phyloP scores from a whole-genome alignment of 345 rosid species.

The Sonneratia alba region DNA sequence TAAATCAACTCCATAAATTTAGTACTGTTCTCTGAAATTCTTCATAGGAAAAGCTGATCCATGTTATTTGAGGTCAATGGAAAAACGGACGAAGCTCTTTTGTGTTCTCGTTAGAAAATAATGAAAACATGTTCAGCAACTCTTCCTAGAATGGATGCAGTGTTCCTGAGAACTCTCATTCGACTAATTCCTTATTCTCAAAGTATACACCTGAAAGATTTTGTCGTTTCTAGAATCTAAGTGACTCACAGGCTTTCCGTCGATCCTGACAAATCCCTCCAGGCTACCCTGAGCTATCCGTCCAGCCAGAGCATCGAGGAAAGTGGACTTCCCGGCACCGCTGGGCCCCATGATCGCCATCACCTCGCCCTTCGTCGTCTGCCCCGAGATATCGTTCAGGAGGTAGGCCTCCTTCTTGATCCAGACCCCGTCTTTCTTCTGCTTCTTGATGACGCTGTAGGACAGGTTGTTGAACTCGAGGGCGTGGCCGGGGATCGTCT shows the following conservation, averaged over 20 bases:
- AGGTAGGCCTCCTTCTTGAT: slow-evolving; percentile 48
- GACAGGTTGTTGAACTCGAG: slow-evolving; percentile 49
- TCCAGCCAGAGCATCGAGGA: slow-evolving; percentile 83
- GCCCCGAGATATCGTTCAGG: slow-evolving; percentile 65
- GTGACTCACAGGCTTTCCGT: slow-evolving; percentile 47
- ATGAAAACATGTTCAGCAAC: not conserved
- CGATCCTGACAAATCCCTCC: slow-evolving; percentile 62
- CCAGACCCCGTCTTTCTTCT: slow-evolving; percentile 44
- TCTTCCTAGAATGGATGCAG: too few species aligned
- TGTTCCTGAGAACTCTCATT: too few species aligned
- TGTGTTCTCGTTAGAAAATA: too few species aligned
- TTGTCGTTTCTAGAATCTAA: too few species aligned
- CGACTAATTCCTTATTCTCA: not conserved
- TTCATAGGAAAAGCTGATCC: too few species aligned
- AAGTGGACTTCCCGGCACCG: slow-evolving; percentile 85
- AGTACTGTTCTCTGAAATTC: not conserved
- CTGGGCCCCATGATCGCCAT: slow-evolving; percentile 83
- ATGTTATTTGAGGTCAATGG: too few species aligned
- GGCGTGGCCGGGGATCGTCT: slow-evolving; percentile 38
- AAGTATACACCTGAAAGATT: too few species aligned
- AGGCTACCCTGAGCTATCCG: slow-evolving; percentile 63
- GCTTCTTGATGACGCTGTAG: slow-evolving; percentile 48
- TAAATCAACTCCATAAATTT: not conserved
- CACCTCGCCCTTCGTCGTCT: slow-evolving; percentile 59
- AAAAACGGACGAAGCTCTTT: too few species aligned